Evolutionary conservation across 129 eudicot species (phyloP).

Genomic region (Tagetes patula): DNA sequence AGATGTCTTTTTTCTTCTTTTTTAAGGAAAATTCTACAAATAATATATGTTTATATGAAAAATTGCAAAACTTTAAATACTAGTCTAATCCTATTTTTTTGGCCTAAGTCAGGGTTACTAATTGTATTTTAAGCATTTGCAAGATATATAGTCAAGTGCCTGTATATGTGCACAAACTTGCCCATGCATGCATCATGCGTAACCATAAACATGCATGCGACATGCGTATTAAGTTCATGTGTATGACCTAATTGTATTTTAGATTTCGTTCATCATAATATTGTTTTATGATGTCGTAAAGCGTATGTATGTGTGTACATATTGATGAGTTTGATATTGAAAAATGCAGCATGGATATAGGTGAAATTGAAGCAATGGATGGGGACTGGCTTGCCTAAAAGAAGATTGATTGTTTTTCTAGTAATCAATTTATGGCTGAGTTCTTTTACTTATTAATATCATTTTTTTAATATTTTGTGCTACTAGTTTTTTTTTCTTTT

Average conservation of each 20-base stretch:
- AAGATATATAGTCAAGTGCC: neutral
- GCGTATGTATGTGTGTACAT: neutral
- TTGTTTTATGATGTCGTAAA: no score
- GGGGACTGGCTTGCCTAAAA: constrained; percentile 12
- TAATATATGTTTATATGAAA: neutral
- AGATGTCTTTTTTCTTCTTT: constrained; percentile 28
- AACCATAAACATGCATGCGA: no score
- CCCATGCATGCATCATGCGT: neutral
- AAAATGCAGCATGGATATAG: constrained; percentile 17
- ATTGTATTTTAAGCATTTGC: neutral
- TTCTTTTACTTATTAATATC: neutral
- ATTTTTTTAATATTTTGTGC: neutral
- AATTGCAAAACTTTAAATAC: neutral
- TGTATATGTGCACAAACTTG: neutral
- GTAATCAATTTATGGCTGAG: constrained; percentile 1
- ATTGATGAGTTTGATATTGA: neutral
- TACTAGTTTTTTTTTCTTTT: neutral
- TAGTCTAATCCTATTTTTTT: neutral
- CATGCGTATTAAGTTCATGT: no score
- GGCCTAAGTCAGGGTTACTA: neutral
- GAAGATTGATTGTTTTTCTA: neutral
- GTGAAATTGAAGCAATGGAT: constrained; percentile 16
- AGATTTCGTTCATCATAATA: no score
- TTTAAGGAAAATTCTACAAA: neutral
- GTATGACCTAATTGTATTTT: no score